These are phyloP conservation scores for Ceratocystis alfenasii DNA, from an alignment of 2,329 filamentous ascomycete genomes.

Conservation along the genomic window DNA sequence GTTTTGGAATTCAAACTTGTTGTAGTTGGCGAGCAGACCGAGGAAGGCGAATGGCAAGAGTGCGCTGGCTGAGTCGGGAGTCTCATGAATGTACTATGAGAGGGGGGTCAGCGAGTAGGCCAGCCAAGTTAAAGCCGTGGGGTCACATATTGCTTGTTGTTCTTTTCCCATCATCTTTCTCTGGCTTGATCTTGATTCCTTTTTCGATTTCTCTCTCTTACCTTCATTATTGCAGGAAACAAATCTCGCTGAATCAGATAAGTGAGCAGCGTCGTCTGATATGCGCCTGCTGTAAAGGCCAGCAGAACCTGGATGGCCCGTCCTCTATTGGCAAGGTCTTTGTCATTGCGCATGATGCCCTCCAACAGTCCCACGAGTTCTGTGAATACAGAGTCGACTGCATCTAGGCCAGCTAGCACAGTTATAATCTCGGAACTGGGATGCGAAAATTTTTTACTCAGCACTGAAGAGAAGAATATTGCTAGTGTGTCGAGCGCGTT, in stretches of 20 bases:
- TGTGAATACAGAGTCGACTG: constrained; percentile 74
- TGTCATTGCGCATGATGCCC: constrained; percentile 64
- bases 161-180: too few species aligned
- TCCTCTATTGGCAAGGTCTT: constrained; percentile 25
- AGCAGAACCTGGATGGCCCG: constrained; percentile 73
- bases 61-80: constrained; percentile 49
- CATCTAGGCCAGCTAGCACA: constrained; percentile 75
- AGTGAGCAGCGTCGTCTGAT: constrained; percentile 84
- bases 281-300: constrained; percentile 81
- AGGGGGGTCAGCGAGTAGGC: too few species aligned
- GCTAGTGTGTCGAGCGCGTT: constrained; percentile 53
- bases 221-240: constrained; percentile 91
- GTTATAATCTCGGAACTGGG: constrained; percentile 87
- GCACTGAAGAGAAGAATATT: constrained; percentile 68
- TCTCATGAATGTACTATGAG: constrained; percentile 65
- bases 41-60: constrained; percentile 71
- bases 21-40: constrained; percentile 88
- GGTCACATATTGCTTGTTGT: background rate
- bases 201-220: constrained; percentile 31
- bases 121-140: too few species aligned
- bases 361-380: constrained; percentile 80
- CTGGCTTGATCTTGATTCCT: too few species aligned
- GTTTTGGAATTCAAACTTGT: constrained; percentile 98
- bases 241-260: constrained; percentile 92
- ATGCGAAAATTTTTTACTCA: constrained; percentile 86